Evolutionary conservation across 306 rosid genomes (phyloP), one percentile per base, ranked within the genome.

Genomic region (Senna tora): DNA sequence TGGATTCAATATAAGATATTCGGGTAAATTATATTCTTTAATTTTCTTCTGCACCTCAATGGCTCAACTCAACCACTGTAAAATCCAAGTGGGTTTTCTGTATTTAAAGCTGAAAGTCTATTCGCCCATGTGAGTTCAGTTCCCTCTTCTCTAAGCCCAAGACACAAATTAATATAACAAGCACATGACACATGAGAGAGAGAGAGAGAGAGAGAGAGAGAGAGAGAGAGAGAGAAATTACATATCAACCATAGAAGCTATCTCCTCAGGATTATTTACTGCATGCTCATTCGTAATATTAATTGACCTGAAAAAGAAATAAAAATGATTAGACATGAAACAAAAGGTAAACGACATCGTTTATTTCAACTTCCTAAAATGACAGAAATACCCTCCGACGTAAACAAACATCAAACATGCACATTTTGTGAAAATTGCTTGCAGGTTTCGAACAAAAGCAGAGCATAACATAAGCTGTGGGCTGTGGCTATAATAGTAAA

Each of bases 231-330:
- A 72, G 80, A 69, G 51, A 75, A 20, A 87, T 87, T 86, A 94
- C 99, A 70, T 78, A 59, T 89, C 85, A 56, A 94, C 95, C 96
- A 82, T 66, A 5, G 96, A 72, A 69, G 96, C 96, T 51, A 94
- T 77, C 75, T 91, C 95, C 64, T 89, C 99, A 69, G 97, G 99
- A 81, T 91, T 83, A 28, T 86, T 85, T 46, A 85, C 96, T 30
- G 97, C 96, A 52, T 91, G 96, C 76, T 86, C 88, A 63, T 86
- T 86, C 72, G 51, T 32, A 69, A 45, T 30, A 67, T 76, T 80
- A 43, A 59, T 61, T 41, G 77, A 81, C 80, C 99, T 94, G 87
- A 42, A 79, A 80, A 15, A 51, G 30, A n/a, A 11, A 15, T 39
- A 67, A 65, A 75, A n/a, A 56, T 65, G 20, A 58, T 52, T 5